Conservation (phyloP, 108 stramenopile species). For the Nitzschia palea region DNA sequence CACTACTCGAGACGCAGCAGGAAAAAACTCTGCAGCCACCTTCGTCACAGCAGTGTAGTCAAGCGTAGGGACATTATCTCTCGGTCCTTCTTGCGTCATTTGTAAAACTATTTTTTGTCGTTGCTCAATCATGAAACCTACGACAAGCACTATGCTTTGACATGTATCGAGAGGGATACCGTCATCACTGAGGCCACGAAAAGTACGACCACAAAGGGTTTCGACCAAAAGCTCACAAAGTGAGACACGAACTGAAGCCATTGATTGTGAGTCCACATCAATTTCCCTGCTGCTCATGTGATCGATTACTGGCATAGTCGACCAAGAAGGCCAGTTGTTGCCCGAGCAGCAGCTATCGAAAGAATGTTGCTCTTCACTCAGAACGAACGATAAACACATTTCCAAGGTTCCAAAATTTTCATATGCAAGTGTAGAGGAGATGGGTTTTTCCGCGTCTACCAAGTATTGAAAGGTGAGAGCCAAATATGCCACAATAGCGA, state of each 20-base stretch:
- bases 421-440: too few relatives aligned
- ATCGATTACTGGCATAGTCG: too few relatives aligned
- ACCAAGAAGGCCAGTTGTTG: too few relatives aligned
- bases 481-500: too few relatives aligned
- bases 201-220: neutral
- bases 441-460: too few relatives aligned
- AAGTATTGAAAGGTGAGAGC: too few relatives aligned
- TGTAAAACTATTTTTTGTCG: neutral
- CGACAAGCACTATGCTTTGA: neutral
- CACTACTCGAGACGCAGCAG: constrained; percentile 8
- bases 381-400: too few relatives aligned
- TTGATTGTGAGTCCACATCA: neutral
- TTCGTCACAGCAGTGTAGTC: neutral
- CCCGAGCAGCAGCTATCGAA: too few relatives aligned
- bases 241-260: neutral
- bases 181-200: neutral
- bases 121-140: neutral
- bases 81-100: neutral
- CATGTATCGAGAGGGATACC: neutral
- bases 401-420: too few relatives aligned
- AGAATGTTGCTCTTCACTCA: too few relatives aligned
- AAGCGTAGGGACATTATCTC: neutral
- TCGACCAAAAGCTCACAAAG: neutral
- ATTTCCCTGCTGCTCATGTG: neutral
- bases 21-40: constrained; percentile 24